A percentile compares a stretch with the other conserved stretches of the same genome.
Conservation (phyloP, 768 basidiomycete species). For the Hygrophoropsis aurantiaca region DNA sequence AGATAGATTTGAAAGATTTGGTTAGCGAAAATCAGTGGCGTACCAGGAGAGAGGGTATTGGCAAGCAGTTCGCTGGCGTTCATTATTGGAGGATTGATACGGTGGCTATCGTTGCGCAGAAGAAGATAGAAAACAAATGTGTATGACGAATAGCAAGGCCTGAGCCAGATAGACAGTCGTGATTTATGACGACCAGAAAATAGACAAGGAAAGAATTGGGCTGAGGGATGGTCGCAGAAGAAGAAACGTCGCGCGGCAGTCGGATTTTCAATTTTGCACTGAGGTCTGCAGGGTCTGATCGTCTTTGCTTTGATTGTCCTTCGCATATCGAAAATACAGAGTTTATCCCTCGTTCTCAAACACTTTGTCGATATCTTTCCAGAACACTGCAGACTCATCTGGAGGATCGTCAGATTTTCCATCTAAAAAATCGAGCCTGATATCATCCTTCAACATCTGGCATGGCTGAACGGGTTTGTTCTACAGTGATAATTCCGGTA, state of each 20-base stretch:
- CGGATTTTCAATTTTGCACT: constrained; percentile 30
- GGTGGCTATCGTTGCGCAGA: constrained; percentile 24
- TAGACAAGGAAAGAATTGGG: constrained; percentile 14
- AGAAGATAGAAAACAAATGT: constrained; percentile 9
- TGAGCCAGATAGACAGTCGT: constrained; percentile 13
- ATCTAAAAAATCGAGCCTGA: not conserved
- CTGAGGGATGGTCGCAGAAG: constrained; percentile 22
- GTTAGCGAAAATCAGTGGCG: constrained; percentile 33
- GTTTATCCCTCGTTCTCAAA: no score
- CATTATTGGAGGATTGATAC: constrained; percentile 52
- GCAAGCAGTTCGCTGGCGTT: constrained; percentile 89
- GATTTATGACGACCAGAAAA: constrained; percentile 3
- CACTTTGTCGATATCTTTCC: no score
- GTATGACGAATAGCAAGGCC: constrained; percentile 12
- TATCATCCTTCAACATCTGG: not conserved
- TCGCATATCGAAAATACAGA: no score
- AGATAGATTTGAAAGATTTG: constrained; percentile 28
- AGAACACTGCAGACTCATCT: no score
- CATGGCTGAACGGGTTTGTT: constrained; percentile 34
- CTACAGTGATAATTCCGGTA: constrained; percentile 3
- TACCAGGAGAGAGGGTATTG: constrained; percentile 90
- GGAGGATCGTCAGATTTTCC: no score
- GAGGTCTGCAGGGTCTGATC: no score
- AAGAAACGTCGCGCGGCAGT: constrained; percentile 28
- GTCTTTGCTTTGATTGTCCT: constrained; percentile 12